A percentile compares a stretch with the other conserved stretches of the same genome.
Conservation (phyloP, 2,329 filamentous ascomycete genomes). For the Calonectria crousiana region DNA sequence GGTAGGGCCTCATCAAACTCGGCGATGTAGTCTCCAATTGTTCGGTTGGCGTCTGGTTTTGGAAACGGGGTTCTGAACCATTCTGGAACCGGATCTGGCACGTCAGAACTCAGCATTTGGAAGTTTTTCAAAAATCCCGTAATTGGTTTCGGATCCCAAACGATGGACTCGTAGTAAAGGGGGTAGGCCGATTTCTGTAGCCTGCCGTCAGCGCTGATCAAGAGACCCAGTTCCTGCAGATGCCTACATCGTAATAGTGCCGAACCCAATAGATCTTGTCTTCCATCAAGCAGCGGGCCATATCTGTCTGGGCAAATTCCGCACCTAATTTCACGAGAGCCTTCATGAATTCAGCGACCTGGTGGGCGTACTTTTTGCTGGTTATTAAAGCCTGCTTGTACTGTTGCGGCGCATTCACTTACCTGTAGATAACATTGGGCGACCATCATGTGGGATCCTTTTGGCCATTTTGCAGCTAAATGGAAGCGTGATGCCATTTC, state of each 20-base stretch:
- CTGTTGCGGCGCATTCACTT: background rate
- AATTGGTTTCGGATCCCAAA: background rate
- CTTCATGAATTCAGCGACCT: background rate
- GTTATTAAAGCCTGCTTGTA: background rate
- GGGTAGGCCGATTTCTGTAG: background rate
- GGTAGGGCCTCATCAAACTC: background rate
- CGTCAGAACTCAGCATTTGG: background rate
- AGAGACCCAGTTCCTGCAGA: background rate
- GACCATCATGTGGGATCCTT: background rate
- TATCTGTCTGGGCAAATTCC: background rate
- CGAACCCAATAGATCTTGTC: background rate
- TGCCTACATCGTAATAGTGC: background rate
- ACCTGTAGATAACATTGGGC: constrained; percentile 2
- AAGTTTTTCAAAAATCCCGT: background rate
- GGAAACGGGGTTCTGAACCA: constrained; percentile 4
- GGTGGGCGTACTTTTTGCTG: background rate
- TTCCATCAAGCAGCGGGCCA: background rate
- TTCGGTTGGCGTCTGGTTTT: background rate
- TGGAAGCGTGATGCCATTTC: background rate
- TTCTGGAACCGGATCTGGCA: background rate
- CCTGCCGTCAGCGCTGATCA: background rate
- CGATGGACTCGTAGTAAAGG: background rate
- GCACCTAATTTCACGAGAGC: background rate
- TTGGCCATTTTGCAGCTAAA: background rate
- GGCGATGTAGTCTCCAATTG: background rate